phyloP scores from a whole-genome alignment of 1,139 yeast genomes.

The Yamadazyma diddensiae region DNA sequence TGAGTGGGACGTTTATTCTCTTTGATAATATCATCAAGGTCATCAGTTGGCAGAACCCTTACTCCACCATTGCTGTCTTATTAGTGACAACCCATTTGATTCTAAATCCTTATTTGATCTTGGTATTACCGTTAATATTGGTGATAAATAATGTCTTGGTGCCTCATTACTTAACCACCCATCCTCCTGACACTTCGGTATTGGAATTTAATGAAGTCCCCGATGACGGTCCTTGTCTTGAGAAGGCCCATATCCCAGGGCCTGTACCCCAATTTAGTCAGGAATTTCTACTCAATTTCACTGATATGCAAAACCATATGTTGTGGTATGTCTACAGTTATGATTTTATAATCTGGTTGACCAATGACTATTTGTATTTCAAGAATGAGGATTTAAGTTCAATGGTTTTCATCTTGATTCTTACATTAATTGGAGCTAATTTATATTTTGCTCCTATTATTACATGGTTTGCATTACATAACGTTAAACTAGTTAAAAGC shows the following conservation, averaged over 20 bases:
- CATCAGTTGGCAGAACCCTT: slow-evolving; percentile 64
- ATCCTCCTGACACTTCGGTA: slow-evolving; percentile 34
- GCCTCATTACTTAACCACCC: slow-evolving; percentile 59
- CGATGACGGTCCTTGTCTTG: slow-evolving; percentile 51
- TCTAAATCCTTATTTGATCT: slow-evolving; percentile 57
- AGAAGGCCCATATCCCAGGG: slow-evolving; percentile 51
- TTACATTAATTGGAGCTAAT: slow-evolving; percentile 26
- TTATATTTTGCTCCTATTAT: slow-evolving; percentile 32
- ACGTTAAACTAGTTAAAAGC: slow-evolving; percentile 31
- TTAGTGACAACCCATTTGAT: slow-evolving; percentile 56
- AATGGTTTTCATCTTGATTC: slow-evolving; percentile 39
- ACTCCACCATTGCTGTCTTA: slow-evolving; percentile 58
- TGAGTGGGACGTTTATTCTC: slow-evolving; percentile 57
- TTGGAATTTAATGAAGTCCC: slow-evolving; percentile 48
- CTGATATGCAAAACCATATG: slow-evolving; percentile 85
- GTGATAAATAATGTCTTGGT: slow-evolving; percentile 57
- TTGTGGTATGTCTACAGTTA: slow-evolving; percentile 60
- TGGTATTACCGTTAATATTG: slow-evolving; percentile 54
- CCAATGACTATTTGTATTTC: slow-evolving; percentile 62
- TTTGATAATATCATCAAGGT: slow-evolving; percentile 55
- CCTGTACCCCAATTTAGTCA: slow-evolving; percentile 80
- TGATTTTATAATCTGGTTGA: slow-evolving; percentile 51
- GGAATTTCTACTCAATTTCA: slow-evolving; percentile 73
- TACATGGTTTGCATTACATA: slow-evolving; percentile 23
- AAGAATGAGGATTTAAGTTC: slow-evolving; percentile 63